Evolutionary conservation across 495 filamentous ascomycete genomes (phyloP), one percentile per base, ranked within the genome.

Genomic region (Ascobolus immersus): DNA sequence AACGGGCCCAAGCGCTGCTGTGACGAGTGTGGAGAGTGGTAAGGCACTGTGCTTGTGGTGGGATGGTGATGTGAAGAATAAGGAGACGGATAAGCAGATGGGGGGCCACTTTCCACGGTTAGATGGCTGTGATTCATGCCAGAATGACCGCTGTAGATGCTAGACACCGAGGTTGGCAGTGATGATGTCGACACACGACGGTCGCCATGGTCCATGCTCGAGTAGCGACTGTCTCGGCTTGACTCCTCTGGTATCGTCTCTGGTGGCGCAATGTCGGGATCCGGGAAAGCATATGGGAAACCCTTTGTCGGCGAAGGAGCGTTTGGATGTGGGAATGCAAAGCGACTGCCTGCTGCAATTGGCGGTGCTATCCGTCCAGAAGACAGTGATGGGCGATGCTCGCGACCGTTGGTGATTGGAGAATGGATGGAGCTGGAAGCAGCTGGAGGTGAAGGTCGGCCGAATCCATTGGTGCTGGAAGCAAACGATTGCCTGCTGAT

Each of bases 291-390:
- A 38, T 49, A 50, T 22, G 47, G 46, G 19, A 39, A 44, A 25
- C 47, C 47, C n/a, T 50, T 50, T 20, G 47, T 50, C 17, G 47
- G 46, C 23, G 46, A 45, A 21, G 47, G 46, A 13, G 47, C 47
- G 36, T 50, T 49, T 9, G 46, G 46, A 24, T 49, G 46, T 33
- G 46, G 41, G 20, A 49, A 49, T 5, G 45, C 41, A 24, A 49
- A 49, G 21, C 45, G 34, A 1, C 41, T 35, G 26, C 44, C 38
- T 17, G 46, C 47, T 28, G 41, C 39, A 28, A 50, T 50, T 28
- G 47, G 47, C 17, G 47, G 47, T 1, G 47, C 47, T 12, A 17
- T 31, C 15, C 28, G n/a, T 7, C 28, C 28, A 9, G 28, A n/a
- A n/a, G n/a, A n/a, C n/a, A n/a, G n/a, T n/a, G n/a, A n/a, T n/a